Percentiles rank a stretch among this genome's conserved stretches.
These are phyloP conservation scores for Ceratopteris richardii DNA, from an alignment of 75 land plant genomes.

Conservation along the genomic window DNA sequence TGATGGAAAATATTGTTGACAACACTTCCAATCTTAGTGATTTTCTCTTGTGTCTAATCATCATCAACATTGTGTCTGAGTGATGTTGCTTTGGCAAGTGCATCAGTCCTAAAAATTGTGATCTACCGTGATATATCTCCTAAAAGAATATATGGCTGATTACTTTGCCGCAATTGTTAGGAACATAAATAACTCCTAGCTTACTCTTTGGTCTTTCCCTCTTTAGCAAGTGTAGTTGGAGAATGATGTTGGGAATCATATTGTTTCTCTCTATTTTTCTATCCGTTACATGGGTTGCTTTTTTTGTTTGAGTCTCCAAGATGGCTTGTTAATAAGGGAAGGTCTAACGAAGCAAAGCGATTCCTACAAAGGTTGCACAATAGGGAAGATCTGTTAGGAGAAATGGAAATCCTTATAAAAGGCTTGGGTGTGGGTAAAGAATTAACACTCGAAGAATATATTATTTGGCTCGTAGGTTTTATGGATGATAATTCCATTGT, in stretches of 20 bases:
- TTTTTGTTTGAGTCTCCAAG: constrained; percentile 89
- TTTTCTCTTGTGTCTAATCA: constrained; percentile 46
- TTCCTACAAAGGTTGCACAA: constrained; percentile 68
- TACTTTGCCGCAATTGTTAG: constrained; percentile 82
- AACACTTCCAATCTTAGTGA: constrained; percentile 59
- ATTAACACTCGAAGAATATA: constrained; percentile 69
- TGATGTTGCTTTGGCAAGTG: constrained; percentile 38
- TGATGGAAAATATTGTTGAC: constrained; percentile 61
- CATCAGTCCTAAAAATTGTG: constrained; percentile 58
- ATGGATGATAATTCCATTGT: constrained; percentile 21
- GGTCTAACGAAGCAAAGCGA: constrained; percentile 61
- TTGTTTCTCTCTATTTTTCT: constrained; percentile 53
- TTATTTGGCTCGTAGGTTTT: constrained; percentile 61
- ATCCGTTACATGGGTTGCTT: constrained; percentile 44
- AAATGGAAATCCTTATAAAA: constrained; percentile 83
- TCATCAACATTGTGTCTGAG: constrained; percentile 33
- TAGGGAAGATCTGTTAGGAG: constrained; percentile 84
- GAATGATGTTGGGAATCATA: constrained; percentile 76
- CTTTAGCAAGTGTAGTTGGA: constrained; percentile 52
- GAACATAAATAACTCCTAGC: constrained; percentile 72
- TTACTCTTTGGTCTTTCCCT: constrained; percentile 80
- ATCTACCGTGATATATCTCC: constrained; percentile 79
- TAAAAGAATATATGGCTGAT: constrained; percentile 64
- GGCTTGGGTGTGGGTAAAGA: constrained; percentile 76
- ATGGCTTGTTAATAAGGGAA: constrained; percentile 95